Percentiles rank a stretch among this genome's conserved stretches.
Conservation (phyloP, 345 rosid species). For the Crucihimalaya himalaica region DNA sequence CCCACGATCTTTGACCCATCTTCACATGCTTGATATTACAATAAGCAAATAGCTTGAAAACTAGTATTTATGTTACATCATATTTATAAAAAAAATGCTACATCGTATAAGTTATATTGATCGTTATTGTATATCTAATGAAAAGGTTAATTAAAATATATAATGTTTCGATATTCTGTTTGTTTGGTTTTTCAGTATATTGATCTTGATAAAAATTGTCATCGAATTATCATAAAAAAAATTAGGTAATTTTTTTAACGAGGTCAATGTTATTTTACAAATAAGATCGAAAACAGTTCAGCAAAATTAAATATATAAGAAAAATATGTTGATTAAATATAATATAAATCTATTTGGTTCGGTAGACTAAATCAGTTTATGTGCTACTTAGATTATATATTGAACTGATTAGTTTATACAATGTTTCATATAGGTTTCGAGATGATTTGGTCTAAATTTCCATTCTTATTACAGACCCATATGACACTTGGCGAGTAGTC, state of each 20-base stretch:
- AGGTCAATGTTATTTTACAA: not conserved
- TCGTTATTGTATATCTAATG: not conserved
- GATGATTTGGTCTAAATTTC: not conserved
- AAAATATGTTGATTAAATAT: not conserved
- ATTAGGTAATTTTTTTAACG: not conserved
- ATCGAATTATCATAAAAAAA: too few species aligned
- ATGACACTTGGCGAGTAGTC: not conserved
- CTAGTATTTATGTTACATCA: not conserved
- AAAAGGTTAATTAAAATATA: not conserved
- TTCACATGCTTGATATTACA: constrained; percentile 17
- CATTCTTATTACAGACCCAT: not conserved
- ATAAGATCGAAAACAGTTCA: too few species aligned
- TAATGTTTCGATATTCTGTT: not conserved
- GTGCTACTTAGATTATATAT: not conserved
- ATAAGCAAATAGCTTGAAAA: not conserved
- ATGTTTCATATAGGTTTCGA: not conserved
- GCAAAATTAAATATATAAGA: not conserved
- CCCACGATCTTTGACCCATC: constrained; percentile 32
- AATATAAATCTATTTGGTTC: not conserved
- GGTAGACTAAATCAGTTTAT: not conserved
- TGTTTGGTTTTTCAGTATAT: not conserved
- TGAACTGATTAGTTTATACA: not conserved
- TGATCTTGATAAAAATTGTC: not conserved
- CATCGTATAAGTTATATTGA: not conserved
- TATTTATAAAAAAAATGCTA: too few species aligned